A percentile compares a stretch with the other conserved stretches of the same genome.
These are phyloP conservation scores for Polyporus arcularius DNA, from an alignment of 768 basidiomycete species.

Conservation along the genomic window DNA sequence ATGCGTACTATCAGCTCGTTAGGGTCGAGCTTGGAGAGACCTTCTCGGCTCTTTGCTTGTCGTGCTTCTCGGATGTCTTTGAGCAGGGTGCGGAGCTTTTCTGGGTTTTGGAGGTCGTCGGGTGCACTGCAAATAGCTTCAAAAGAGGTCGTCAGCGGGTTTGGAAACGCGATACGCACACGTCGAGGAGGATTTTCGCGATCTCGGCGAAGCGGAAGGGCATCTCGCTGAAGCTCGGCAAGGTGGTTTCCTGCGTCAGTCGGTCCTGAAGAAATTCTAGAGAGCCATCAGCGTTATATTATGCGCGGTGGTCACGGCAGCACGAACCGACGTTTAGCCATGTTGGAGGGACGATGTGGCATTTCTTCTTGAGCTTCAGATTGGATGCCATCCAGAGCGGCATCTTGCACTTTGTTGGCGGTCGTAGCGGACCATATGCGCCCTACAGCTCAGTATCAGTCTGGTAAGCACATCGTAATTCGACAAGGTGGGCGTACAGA, in stretches of 20 bases:
- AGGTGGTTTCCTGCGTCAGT: slow-evolving; percentile 71
- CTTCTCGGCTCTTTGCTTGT: slow-evolving; percentile 90
- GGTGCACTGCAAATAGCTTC: slow-evolving; percentile 61
- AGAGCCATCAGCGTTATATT: not conserved
- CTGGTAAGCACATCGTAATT: slow-evolving; percentile 1
- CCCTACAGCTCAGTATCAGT: slow-evolving; percentile 52
- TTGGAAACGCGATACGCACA: slow-evolving; percentile 45
- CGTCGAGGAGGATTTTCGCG: slow-evolving; percentile 89
- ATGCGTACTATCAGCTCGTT: slow-evolving; percentile 73
- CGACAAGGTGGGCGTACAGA: slow-evolving; percentile 52
- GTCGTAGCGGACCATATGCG: slow-evolving; percentile 88
- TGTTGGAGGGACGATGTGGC: slow-evolving; percentile 84
- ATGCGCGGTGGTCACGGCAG: not conserved
- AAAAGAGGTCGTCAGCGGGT: not conserved
- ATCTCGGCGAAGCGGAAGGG: slow-evolving; percentile 91
- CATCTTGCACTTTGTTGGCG: slow-evolving; percentile 82
- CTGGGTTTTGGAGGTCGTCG: slow-evolving; percentile 85
- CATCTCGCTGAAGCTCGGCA: slow-evolving; percentile 72
- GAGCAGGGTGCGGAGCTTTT: slow-evolving; percentile 79
- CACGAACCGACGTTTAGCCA: slow-evolving; percentile 85
- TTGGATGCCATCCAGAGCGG: slow-evolving; percentile 97
- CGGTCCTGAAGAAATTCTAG: slow-evolving; percentile 83
- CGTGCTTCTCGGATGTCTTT: slow-evolving; percentile 96
- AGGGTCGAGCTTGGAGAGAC: slow-evolving; percentile 78
- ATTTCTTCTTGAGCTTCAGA: slow-evolving; percentile 92